Conservation (phyloP, 2,329 filamentous ascomycete species). For the Chaetomium sp. region DNA sequence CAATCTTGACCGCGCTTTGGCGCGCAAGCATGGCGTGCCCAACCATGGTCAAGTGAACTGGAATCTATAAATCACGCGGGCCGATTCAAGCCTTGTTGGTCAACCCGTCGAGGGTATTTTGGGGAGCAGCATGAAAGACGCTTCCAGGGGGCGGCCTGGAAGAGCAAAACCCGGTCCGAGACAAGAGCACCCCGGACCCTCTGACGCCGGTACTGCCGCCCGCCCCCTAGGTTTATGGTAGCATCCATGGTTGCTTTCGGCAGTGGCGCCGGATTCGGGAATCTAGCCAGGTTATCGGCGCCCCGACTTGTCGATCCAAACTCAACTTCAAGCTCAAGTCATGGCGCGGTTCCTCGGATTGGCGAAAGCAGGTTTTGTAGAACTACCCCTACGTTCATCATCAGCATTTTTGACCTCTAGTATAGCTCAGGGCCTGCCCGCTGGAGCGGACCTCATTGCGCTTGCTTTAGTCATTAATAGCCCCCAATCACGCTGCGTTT, state of each 20-base stretch:
- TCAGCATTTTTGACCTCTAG: not conserved
- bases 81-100: not conserved
- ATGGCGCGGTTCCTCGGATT: not conserved
- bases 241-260: not conserved
- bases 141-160: not conserved
- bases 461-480: not conserved
- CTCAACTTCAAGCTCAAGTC: not conserved
- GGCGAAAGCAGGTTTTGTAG: not conserved
- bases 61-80: not conserved
- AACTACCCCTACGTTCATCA: not conserved
- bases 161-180: not conserved
- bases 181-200: not conserved
- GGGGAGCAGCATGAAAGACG: not conserved
- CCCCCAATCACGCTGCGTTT: too few relatives aligned
- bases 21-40: not conserved
- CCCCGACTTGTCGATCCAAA: not conserved
- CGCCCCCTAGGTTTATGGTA: not conserved
- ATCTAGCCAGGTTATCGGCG: not conserved
- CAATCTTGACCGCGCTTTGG: not conserved
- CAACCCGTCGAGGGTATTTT: not conserved
- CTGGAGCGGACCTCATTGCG: not conserved
- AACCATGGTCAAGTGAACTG: not conserved
- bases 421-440: not conserved
- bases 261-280: not conserved
- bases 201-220: not conserved